These are phyloP conservation scores for Schizonepeta tenuifolia DNA, from an alignment of 257 asterid genomes.

Conservation along the genomic window DNA sequence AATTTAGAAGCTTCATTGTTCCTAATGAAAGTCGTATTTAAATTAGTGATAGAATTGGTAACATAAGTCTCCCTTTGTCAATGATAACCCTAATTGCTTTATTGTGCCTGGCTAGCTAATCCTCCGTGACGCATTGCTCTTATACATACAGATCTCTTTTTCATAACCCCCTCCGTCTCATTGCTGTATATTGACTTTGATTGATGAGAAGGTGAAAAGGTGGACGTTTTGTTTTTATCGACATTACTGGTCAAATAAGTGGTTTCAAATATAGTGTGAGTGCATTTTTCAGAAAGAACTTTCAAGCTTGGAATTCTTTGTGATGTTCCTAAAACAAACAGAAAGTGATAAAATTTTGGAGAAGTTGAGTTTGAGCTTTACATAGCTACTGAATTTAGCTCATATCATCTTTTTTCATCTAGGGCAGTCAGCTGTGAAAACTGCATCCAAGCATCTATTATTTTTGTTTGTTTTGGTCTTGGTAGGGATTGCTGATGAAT, in stretches of 20 bases:
- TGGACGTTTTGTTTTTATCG: constrained; percentile 9
- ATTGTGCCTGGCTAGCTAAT: too few species aligned
- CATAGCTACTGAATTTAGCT: constrained; percentile 1
- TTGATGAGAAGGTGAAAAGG: neutral
- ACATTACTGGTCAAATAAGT: neutral
- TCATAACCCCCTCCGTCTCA: neutral
- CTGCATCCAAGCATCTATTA: neutral
- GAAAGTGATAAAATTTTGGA: neutral
- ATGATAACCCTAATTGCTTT: constrained; percentile 1
- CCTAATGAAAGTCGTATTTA: neutral
- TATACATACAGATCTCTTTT: neutral
- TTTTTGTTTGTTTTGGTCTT: constrained; percentile 1
- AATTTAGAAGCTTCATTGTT: constrained; percentile 1
- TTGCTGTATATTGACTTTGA: constrained; percentile 12
- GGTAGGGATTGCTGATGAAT: constrained; percentile 18
- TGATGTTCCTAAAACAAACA: constrained; percentile 1
- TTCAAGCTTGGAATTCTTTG: neutral
- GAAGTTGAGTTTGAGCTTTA: constrained; percentile 7
- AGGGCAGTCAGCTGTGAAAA: neutral
- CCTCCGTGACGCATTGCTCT: too few species aligned
- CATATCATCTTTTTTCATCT: constrained; percentile 13
- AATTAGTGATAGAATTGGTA: neutral
- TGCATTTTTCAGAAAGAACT: neutral
- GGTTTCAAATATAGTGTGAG: constrained; percentile 1
- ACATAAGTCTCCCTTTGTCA: neutral